Percentiles rank a stretch among this genome's conserved stretches.
phyloP scores from a whole-genome alignment of 495 filamentous ascomycete genomes.

The Aspergillus ostianus region DNA sequence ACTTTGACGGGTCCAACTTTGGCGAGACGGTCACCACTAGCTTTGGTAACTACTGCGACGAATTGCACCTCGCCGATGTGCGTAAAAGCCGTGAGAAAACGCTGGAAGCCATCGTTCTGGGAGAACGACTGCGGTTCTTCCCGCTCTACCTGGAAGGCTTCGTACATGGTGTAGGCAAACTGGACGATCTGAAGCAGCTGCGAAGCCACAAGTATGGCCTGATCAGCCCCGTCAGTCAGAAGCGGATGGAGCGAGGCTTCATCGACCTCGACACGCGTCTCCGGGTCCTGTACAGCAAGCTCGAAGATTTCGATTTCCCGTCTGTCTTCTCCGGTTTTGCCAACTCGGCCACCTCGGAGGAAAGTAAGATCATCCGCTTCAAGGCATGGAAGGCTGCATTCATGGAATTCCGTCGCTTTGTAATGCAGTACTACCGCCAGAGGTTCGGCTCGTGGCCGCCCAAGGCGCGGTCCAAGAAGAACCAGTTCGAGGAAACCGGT shows the following conservation, averaged over 20 bases:
- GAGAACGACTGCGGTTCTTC: constrained; percentile 79
- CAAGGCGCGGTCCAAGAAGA: constrained; percentile 88
- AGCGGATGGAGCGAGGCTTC: constrained; percentile 75
- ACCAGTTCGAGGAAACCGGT: constrained; percentile 78
- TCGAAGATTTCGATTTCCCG: constrained; percentile 87
- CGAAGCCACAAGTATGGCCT: constrained; percentile 65
- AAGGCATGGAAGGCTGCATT: constrained; percentile 78
- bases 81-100: constrained; percentile 83
- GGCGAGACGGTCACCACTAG: constrained; percentile 75
- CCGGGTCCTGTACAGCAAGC: constrained; percentile 60
- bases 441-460: constrained; percentile 93
- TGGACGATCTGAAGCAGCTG: constrained; percentile 67
- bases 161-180: constrained; percentile 88
- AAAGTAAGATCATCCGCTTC: constrained; percentile 77
- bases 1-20: constrained; percentile 75
- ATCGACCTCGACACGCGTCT: constrained; percentile 73
- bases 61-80: constrained; percentile 76
- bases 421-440: constrained; percentile 74
- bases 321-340: constrained; percentile 86
- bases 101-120: constrained; percentile 82
- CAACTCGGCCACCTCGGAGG: constrained; percentile 68
- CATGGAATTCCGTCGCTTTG: constrained; percentile 67
- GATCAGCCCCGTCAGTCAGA: constrained; percentile 68
- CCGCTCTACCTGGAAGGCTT: constrained; percentile 88
- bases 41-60: constrained; percentile 74